phyloP scores from a whole-genome alignment of 768 basidiomycete genomes.

The Leccinum variicolor region DNA sequence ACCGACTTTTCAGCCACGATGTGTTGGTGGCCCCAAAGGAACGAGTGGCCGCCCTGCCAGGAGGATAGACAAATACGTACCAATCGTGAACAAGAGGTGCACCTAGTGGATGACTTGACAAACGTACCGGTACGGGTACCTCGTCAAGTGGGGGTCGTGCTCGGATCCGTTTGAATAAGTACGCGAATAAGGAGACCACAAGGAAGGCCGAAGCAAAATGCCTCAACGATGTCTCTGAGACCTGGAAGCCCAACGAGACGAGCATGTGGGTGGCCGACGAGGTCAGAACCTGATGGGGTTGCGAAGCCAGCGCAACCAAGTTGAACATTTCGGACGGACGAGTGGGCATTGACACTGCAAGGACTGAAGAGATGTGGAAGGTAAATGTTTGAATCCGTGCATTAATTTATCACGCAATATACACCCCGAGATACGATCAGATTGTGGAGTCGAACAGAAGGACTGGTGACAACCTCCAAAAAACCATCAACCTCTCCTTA shows the following conservation, averaged over 20 bases:
- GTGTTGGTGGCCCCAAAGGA: constrained; percentile 7
- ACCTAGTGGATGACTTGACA: background rate
- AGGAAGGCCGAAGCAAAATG: background rate
- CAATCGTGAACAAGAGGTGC: background rate
- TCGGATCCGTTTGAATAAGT: background rate
- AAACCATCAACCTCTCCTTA: too few relatives aligned
- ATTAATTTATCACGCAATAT: background rate
- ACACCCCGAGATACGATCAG: background rate
- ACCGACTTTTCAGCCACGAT: constrained; percentile 3
- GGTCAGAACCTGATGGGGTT: background rate
- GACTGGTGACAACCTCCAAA: too few relatives aligned
- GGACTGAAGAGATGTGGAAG: background rate
- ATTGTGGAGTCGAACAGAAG: background rate
- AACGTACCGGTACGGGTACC: constrained; percentile 1
- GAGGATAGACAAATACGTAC: background rate
- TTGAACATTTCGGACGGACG: background rate
- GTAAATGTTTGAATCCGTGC: background rate
- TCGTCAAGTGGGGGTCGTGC: background rate
- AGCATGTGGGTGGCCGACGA: background rate
- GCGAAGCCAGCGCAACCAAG: background rate
- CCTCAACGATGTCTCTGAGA: background rate
- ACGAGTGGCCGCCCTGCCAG: background rate
- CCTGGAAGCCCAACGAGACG: background rate
- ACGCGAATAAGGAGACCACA: background rate
- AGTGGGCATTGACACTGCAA: background rate